phyloP scores from a whole-genome alignment of 495 filamentous ascomycete species.

The Physcia stellaris region DNA sequence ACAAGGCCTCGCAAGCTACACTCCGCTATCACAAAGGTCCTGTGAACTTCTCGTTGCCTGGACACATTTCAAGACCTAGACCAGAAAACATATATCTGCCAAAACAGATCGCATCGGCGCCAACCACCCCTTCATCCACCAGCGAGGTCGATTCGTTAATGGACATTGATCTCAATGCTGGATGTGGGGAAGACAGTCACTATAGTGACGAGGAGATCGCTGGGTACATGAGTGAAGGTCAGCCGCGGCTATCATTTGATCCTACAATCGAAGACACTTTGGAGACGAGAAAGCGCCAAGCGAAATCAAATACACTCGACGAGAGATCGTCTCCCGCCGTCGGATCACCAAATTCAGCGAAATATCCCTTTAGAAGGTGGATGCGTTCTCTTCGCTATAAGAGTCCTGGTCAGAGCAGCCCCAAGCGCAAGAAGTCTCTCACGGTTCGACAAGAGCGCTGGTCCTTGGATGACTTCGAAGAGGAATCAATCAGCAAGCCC shows the following conservation, averaged over 20 bases:
- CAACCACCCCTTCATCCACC: too few species aligned
- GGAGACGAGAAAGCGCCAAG: background rate
- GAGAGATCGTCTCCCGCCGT: background rate
- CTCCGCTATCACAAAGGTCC: too few species aligned
- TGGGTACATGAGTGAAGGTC: background rate
- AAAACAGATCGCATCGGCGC: too few species aligned
- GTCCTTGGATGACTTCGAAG: conserved; percentile 28
- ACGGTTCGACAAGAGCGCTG: conserved; percentile 27
- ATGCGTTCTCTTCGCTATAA: conserved; percentile 37
- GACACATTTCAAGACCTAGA: too few species aligned
- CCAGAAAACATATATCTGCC: too few species aligned
- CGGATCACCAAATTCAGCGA: background rate
- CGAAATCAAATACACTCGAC: background rate
- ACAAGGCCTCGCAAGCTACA: too few species aligned
- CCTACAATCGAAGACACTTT: conserved; percentile 2
- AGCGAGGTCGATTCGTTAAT: conserved; percentile 1
- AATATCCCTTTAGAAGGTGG: conserved; percentile 37
- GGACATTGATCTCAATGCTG: too few species aligned
- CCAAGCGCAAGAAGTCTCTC: conserved; percentile 13
- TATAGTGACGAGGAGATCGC: background rate
- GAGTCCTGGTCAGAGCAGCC: too few species aligned
- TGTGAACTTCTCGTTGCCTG: too few species aligned
- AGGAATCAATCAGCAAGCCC: conserved; percentile 13
- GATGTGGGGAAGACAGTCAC: background rate
- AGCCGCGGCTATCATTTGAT: conserved; percentile 7